Evolutionary conservation across 2,329 filamentous ascomycete species (phyloP).

Genomic region (Trichophyton simii): DNA sequence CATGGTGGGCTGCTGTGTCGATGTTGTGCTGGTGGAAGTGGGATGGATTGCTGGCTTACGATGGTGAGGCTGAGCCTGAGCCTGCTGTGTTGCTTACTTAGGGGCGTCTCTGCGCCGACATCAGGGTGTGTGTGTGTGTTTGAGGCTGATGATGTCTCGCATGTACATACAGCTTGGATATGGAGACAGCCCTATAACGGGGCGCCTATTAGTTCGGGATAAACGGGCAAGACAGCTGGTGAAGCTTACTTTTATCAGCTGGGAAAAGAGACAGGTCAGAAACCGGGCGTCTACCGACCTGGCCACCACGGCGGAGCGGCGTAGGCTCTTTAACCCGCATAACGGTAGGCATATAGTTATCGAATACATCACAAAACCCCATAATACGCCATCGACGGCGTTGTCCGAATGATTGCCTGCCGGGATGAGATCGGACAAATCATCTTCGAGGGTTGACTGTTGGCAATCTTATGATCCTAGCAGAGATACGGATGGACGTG

Average conservation of each 20-base stretch:
- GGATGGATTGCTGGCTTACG: neutral
- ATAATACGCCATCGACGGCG: neutral
- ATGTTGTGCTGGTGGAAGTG: neutral
- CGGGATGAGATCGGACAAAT: neutral
- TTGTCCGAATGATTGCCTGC: neutral
- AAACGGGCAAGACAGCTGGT: no score
- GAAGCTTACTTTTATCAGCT: neutral
- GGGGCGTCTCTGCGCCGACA: neutral
- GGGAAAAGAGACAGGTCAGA: neutral
- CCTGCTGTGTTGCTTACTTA: neutral
- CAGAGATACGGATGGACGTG: neutral
- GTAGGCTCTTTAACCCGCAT: neutral
- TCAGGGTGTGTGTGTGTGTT: neutral
- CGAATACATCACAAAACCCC: neutral
- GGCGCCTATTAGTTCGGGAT: neutral
- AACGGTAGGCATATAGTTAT: neutral
- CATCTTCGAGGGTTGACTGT: neutral
- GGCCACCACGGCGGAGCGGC: neutral
- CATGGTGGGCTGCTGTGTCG: neutral
- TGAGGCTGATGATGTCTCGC: neutral
- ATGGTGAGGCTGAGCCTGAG: neutral
- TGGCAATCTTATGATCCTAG: neutral
- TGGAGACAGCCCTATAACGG: neutral
- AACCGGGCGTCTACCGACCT: neutral
- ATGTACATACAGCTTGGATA: neutral